Conservation (phyloP, 441 rosid genomes). For the Gossypium laxum region DNA sequence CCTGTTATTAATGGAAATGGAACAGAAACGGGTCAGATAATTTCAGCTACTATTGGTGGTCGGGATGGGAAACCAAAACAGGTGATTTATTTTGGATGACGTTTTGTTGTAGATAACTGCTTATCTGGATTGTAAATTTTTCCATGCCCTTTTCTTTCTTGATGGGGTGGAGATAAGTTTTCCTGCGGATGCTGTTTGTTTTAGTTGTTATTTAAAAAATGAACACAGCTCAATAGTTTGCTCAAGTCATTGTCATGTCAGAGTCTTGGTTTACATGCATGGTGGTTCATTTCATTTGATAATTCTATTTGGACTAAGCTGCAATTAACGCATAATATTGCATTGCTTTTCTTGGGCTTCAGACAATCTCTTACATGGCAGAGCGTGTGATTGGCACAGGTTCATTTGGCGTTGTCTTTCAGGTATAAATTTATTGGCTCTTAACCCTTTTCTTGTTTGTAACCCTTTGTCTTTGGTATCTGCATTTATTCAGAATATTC, state of each 20-base stretch:
- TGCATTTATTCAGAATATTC: neutral
- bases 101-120: slow-evolving; percentile 11
- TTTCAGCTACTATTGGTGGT: slow-evolving; percentile 70
- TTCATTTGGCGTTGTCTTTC: slow-evolving; percentile 83
- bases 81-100: slow-evolving; percentile 31
- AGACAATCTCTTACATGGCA: slow-evolving; percentile 80
- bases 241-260: neutral
- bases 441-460: neutral
- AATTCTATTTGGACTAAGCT: neutral
- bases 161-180: neutral
- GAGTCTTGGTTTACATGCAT: neutral
- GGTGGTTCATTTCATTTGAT: slow-evolving; percentile 6
- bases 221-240: neutral
- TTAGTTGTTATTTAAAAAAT: neutral
- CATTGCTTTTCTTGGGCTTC: slow-evolving; percentile 16
- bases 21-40: slow-evolving; percentile 70
- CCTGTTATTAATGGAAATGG: slow-evolving; percentile 59
- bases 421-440: slow-evolving; percentile 37
- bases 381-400: slow-evolving; percentile 82
- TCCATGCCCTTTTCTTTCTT: neutral
- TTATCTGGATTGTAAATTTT: neutral
- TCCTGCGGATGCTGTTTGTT: neutral
- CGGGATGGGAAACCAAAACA: slow-evolving; percentile 81
- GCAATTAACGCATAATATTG: neutral
- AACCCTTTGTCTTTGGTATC: neutral